These are phyloP conservation scores for Ogataea neopini DNA, from an alignment of 805 yeast genomes.

Conservation along the genomic window DNA sequence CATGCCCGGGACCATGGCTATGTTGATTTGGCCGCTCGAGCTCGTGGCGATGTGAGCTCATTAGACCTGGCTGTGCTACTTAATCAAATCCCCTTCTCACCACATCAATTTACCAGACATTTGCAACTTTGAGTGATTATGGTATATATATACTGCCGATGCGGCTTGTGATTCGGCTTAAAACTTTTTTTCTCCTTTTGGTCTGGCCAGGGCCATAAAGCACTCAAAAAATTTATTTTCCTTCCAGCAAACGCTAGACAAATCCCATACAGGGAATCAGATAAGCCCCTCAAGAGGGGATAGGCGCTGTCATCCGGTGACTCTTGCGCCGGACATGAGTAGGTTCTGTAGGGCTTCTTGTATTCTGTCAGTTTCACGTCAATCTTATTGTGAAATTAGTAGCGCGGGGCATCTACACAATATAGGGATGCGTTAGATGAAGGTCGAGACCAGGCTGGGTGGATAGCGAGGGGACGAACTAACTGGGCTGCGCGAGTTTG, in stretches of 20 bases:
- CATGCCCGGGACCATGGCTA: neutral
- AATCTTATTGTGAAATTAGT: neutral
- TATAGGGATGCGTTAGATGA: neutral
- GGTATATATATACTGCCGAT: slow-evolving; percentile 5
- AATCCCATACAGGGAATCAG: neutral
- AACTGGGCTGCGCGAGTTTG: too few relatives aligned
- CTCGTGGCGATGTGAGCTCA: slow-evolving; percentile 6
- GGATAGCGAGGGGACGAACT: neutral
- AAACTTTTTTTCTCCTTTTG: slow-evolving; percentile 1
- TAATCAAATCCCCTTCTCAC: neutral
- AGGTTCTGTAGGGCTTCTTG: neutral
- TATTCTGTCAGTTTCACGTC: neutral
- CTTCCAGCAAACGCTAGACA: slow-evolving; percentile 1
- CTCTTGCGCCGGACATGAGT: neutral
- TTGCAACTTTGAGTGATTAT: neutral
- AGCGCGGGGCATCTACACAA: slow-evolving; percentile 2
- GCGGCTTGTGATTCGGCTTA: neutral
- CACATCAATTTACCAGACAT: neutral
- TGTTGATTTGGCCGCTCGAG: slow-evolving; percentile 1
- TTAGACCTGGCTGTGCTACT: neutral
- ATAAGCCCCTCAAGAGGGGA: neutral
- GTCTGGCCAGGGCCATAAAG: slow-evolving; percentile 1
- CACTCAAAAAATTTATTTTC: neutral
- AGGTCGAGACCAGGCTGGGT: slow-evolving; percentile 6
- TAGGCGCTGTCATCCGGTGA: neutral